Evolutionary conservation across 73 alveolate genomes (phyloP).

Genomic region (Durusdinium trenchii): DNA sequence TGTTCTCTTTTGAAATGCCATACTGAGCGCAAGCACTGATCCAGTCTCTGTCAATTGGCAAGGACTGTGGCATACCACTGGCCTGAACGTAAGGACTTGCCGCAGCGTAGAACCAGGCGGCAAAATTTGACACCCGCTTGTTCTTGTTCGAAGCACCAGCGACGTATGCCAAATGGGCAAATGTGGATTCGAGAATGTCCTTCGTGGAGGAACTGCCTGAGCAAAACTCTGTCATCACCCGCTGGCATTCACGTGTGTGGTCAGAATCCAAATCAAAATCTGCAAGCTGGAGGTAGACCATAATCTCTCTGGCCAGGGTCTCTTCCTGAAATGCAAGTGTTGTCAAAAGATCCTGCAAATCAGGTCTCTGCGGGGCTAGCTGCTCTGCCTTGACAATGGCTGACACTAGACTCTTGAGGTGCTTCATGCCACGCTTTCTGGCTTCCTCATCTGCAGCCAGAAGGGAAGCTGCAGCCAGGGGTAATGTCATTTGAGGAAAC

Average conservation of each 20-base stretch:
- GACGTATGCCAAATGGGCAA: not conserved
- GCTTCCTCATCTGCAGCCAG: not conserved
- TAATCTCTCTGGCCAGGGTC: conserved; percentile 3
- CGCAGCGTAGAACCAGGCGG: not conserved
- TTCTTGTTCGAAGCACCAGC: not conserved
- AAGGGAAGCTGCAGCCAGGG: not conserved
- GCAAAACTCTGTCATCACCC: not conserved
- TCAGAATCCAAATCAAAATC: not conserved
- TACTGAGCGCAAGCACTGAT: not conserved
- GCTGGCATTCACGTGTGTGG: not conserved
- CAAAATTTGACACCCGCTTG: not conserved
- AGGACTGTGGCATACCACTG: not conserved
- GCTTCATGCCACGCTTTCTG: not conserved
- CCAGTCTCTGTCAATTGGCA: not conserved
- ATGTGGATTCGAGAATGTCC: conserved; percentile 17
- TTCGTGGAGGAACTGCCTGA: not conserved
- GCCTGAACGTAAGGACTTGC: not conserved
- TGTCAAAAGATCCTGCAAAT: not conserved
- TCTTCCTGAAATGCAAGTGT: conserved; percentile 11
- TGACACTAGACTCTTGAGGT: not conserved
- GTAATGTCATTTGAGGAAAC: not conserved
- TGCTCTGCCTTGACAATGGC: not conserved
- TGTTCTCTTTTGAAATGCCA: not conserved
- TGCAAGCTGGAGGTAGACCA: not conserved
- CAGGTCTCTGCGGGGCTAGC: not conserved